A percentile compares a stretch with the other conserved stretches of the same genome.
These are phyloP conservation scores for Digitaria exilis DNA, from an alignment of 202 grass and related monocot genomes.

Conservation along the genomic window DNA sequence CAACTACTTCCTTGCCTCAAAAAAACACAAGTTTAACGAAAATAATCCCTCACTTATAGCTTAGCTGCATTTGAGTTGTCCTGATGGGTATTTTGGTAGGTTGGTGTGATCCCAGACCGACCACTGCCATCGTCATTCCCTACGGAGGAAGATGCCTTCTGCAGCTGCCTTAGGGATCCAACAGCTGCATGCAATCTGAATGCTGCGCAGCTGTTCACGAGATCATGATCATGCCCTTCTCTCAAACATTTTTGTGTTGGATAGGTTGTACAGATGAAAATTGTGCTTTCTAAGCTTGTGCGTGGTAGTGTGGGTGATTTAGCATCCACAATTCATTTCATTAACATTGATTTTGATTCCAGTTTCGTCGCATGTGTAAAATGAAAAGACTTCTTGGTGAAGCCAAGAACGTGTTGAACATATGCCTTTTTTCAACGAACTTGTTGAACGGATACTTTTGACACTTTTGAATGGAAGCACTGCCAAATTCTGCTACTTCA, in stretches of 20 bases:
- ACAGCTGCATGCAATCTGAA: conserved; percentile 67
- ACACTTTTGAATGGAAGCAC: not conserved
- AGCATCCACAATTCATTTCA: conserved; percentile 6
- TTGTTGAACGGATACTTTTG: no score
- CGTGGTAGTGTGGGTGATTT: not conserved
- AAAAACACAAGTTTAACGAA: conserved; percentile 11
- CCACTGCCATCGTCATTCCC: conserved; percentile 72
- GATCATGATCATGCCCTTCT: conserved; percentile 36
- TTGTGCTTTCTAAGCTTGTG: not conserved
- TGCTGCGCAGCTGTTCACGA: conserved; percentile 49
- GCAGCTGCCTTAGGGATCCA: conserved; percentile 67
- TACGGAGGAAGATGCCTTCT: conserved; percentile 75
- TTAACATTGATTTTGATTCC: not conserved
- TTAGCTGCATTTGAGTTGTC: not conserved
- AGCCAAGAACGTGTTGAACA: not conserved
- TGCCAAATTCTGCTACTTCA: not conserved
- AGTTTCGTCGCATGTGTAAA: not conserved
- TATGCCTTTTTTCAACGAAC: no score
- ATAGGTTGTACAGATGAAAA: conserved; percentile 2
- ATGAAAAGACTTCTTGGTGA: not conserved
- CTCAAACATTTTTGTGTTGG: conserved; percentile 18
- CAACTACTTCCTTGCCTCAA: not conserved
- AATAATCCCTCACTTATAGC: not conserved
- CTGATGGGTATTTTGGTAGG: conserved; percentile 48
- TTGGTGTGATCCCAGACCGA: conserved; percentile 80